A percentile compares a stretch with the other conserved stretches of the same genome.
Evolutionary conservation across 805 yeast genomes (phyloP).

Genomic region (Danielozyma ontarioensis): DNA sequence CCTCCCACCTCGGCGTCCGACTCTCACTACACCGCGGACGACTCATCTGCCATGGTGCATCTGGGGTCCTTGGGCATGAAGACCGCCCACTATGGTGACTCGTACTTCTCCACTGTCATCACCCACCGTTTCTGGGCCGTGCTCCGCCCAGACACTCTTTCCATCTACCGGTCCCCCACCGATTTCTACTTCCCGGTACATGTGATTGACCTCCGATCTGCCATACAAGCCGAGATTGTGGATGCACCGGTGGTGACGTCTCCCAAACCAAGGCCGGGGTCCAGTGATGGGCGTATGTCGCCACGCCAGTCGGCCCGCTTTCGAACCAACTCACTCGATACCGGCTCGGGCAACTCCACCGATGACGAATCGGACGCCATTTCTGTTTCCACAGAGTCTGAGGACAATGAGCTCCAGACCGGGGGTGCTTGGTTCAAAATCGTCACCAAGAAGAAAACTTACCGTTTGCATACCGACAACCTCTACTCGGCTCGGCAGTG

Average conservation of each 20-base stretch:
- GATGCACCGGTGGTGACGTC: slow-evolving; percentile 12
- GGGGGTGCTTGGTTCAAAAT: slow-evolving; percentile 52
- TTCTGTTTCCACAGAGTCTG: slow-evolving; percentile 5
- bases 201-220: slow-evolving; percentile 66
- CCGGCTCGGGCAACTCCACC: neutral
- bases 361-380: neutral
- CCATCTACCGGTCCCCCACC: slow-evolving; percentile 64
- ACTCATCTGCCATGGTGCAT: slow-evolving; percentile 22
- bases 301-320: slow-evolving; percentile 3
- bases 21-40: slow-evolving; percentile 12
- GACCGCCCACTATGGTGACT: slow-evolving; percentile 34
- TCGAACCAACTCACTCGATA: slow-evolving; percentile 1
- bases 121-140: slow-evolving; percentile 75
- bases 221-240: slow-evolving; percentile 53
- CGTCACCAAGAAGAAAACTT: slow-evolving; percentile 51
- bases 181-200: slow-evolving; percentile 81
- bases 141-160: slow-evolving; percentile 60
- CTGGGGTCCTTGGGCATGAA: slow-evolving; percentile 36
- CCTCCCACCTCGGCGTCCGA: slow-evolving; percentile 2
- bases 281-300: slow-evolving; percentile 2
- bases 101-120: slow-evolving; percentile 25
- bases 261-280: neutral
- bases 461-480: slow-evolving; percentile 70
- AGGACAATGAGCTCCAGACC: slow-evolving; percentile 19
- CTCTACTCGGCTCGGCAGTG: slow-evolving; percentile 71